Base-by-base conservation (phyloP, 2,329 filamentous ascomycete species). In the Aspergillus caelatus region DNA sequence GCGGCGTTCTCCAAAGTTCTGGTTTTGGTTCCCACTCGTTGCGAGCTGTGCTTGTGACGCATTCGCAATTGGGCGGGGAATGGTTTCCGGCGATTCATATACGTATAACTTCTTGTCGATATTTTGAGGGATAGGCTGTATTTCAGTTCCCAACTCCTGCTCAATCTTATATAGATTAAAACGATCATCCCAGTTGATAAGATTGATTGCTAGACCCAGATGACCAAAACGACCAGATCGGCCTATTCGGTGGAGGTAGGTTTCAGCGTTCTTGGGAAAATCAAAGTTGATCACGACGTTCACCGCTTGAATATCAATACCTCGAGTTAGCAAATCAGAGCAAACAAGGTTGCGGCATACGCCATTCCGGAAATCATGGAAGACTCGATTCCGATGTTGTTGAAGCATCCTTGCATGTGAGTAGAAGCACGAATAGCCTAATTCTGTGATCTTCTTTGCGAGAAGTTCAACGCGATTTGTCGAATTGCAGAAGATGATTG, bases 251-350 rank as follows among this genome's bases (percentile, higher is more conserved):
- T 99, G 95, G 62, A 99, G 89, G 77, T 99, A 99, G 0, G 95
- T 99, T 82, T 99, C 95, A 19, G 95, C 96, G 74, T 99, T 99
- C 84, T 99, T 99, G 60, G 95, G 95, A 79, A 99, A 99, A 75
- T 99, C 95, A 75, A 99, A 99, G 83, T 99, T 99, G 87, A 99
- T 99, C 77, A 99, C 95, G 61, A 99, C 95, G 73, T 99, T 99
- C 75, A 99, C 95, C 60, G 95, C 95, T 80, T 99, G 95, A 69
- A 99, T 99, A 81, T 99, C 95, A 74, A 99, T 99, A 88, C 95
- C 95, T 81, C 95, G 94, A 67, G 95, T 99, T 68, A 99, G 87
- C 45, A 99, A 85, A 81, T 99, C 95, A 2, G 96, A 99, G 81
- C 95, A 99, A 67, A 99, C 95, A 43, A 99, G 88, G 78, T 99